These are phyloP conservation scores for Sanghuangporus weigelae DNA, from an alignment of 1,284 basidiomycete species.

Conservation along the genomic window DNA sequence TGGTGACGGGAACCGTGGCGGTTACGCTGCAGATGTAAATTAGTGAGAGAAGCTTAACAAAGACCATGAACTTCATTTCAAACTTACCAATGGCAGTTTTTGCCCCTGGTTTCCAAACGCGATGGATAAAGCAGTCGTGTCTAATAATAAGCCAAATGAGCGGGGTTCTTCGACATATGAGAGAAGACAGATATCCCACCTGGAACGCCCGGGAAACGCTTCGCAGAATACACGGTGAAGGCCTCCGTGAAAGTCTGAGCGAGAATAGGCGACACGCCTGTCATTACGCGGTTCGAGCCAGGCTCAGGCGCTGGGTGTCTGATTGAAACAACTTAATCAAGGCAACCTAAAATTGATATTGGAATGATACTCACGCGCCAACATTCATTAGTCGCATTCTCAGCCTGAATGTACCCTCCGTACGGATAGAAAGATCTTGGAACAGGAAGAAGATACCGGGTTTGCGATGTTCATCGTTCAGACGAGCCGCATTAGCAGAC, in stretches of 20 bases:
- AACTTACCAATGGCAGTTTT: constrained; percentile 77
- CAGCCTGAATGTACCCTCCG: constrained; percentile 78
- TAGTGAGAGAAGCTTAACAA: constrained; percentile 18
- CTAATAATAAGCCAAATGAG: constrained; percentile 32
- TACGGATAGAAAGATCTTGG: constrained; percentile 82
- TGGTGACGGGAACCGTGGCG: constrained; percentile 54
- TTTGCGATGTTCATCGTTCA: constrained; percentile 78
- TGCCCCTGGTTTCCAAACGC: constrained; percentile 90
- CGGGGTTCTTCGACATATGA: constrained; percentile 2
- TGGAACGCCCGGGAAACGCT: constrained; percentile 89
- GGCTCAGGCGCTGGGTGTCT: constrained; percentile 70
- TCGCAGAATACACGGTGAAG: constrained; percentile 89
- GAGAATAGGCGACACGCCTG: constrained; percentile 62
- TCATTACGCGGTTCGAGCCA: constrained; percentile 60
- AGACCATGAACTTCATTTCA: constrained; percentile 3
- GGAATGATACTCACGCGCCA: constrained; percentile 59
- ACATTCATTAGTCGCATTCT: constrained; percentile 81
- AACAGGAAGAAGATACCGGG: constrained; percentile 86
- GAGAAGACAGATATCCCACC: constrained; percentile 41
- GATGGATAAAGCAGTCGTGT: constrained; percentile 85
- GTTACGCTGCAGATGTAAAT: constrained; percentile 47
- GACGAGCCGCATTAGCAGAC: constrained; percentile 76
- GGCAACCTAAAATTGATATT: constrained; percentile 21
- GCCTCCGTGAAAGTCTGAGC: constrained; percentile 83
- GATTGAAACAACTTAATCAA: constrained; percentile 19